phyloP scores from a whole-genome alignment of 495 filamentous ascomycete genomes.

The Penicillium chermesinum region DNA sequence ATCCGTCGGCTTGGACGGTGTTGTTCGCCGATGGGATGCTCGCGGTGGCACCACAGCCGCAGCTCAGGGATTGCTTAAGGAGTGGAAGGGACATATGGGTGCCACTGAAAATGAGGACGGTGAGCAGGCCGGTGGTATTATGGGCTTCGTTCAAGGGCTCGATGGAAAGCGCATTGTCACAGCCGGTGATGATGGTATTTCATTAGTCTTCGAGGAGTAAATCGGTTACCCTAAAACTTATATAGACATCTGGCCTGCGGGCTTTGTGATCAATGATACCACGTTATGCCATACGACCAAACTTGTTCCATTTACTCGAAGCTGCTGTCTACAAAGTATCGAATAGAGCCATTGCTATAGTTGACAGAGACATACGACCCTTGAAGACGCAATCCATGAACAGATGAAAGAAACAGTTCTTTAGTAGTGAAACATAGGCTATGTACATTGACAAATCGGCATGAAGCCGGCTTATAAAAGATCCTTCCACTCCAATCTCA shows the following conservation, averaged over 20 bases:
- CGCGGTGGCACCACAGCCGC: slow-evolving; percentile 66
- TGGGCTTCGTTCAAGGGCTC: slow-evolving; percentile 81
- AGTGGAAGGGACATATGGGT: slow-evolving; percentile 79
- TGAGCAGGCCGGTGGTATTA: slow-evolving; percentile 65
- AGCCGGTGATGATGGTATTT: slow-evolving; percentile 79
- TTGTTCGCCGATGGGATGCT: slow-evolving; percentile 80
- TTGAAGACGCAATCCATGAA: slow-evolving; percentile 1
- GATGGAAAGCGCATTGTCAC: slow-evolving; percentile 67
- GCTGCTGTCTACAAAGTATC: too few species aligned
- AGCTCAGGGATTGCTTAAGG: slow-evolving; percentile 59
- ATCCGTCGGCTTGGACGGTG: slow-evolving; percentile 78
- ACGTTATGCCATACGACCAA: slow-evolving; percentile 9
- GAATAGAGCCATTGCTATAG: too few species aligned
- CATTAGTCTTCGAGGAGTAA: slow-evolving; percentile 60
- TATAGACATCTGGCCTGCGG: slow-evolving; percentile 4
- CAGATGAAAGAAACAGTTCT: slow-evolving; percentile 22
- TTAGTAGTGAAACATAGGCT: slow-evolving; percentile 36
- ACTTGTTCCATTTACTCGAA: too few species aligned
- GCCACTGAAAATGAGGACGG: slow-evolving; percentile 64
- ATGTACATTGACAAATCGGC: slow-evolving; percentile 42
- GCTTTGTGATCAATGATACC: slow-evolving; percentile 19
- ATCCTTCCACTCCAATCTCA: slow-evolving; percentile 1
- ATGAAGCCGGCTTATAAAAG: slow-evolving; percentile 30
- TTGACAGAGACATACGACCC: too few species aligned
- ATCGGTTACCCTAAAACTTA: neutral